Conservation (phyloP, 1,284 basidiomycete genomes). For the Hymenochaete sp. region DNA sequence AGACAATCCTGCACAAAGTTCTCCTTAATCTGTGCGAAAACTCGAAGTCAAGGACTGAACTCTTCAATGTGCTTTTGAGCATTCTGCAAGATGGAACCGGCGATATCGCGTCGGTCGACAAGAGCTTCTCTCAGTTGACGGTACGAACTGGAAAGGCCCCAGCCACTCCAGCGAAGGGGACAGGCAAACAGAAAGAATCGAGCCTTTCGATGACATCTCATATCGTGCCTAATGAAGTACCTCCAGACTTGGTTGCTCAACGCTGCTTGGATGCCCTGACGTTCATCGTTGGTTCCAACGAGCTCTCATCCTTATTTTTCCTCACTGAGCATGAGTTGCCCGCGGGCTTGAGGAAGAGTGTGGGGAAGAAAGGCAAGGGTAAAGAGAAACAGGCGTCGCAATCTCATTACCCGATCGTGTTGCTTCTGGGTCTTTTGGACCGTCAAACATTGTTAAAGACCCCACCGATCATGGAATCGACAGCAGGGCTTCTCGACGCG, state of each 20-base stretch:
- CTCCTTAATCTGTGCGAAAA: conserved; percentile 97
- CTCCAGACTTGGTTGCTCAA: conserved; percentile 87
- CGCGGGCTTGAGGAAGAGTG: conserved; percentile 56
- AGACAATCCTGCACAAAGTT: conserved; percentile 81
- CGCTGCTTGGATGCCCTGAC: conserved; percentile 85
- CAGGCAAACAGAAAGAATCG: conserved; percentile 60
- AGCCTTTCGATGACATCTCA: conserved; percentile 46
- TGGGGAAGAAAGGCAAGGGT: conserved; percentile 82
- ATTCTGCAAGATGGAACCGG: conserved; percentile 94
- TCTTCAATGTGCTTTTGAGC: conserved; percentile 87
- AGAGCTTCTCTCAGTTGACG: conserved; percentile 89
- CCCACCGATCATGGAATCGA: conserved; percentile 84
- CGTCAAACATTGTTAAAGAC: conserved; percentile 78
- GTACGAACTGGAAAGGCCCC: conserved; percentile 58
- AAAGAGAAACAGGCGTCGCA: conserved; percentile 80
- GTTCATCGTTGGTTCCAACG: conserved; percentile 79
- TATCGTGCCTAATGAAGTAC: conserved; percentile 70
- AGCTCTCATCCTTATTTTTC: conserved; percentile 83
- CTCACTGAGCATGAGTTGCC: conserved; percentile 88
- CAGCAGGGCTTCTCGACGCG: conserved; percentile 77
- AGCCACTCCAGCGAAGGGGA: conserved; percentile 53
- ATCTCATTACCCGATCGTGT: conserved; percentile 83
- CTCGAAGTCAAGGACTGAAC: conserved; percentile 80
- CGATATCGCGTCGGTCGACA: conserved; percentile 87
- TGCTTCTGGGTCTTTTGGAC: conserved; percentile 80